These are phyloP conservation scores for Pythium guiyangense DNA, from an alignment of 352 stramenopile species.

Conservation along the genomic window DNA sequence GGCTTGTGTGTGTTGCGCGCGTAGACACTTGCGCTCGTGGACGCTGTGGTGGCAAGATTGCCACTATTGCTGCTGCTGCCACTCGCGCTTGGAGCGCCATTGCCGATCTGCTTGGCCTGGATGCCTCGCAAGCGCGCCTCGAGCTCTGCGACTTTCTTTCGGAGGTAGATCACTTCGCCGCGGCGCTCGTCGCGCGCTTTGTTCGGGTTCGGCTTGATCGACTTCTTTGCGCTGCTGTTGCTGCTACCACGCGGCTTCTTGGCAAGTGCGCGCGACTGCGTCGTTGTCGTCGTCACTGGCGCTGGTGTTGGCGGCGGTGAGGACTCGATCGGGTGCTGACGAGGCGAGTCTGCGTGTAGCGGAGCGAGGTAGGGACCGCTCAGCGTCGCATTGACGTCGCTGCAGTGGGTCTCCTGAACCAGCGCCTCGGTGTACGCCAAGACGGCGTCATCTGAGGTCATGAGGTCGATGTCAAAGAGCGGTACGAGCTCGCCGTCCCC, in stretches of 20 bases:
- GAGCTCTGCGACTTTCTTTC: slow-evolving; percentile 9
- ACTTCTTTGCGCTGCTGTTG: background rate
- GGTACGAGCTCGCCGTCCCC: background rate
- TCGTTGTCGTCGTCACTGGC: no score
- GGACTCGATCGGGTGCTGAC: no score
- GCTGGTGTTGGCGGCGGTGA: no score
- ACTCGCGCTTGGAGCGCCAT: slow-evolving; percentile 18
- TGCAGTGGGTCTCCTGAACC: no score
- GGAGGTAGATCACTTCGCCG: slow-evolving; percentile 13
- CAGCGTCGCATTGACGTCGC: no score
- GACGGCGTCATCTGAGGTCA: background rate
- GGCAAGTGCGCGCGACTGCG: no score
- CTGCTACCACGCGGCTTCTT: no score
- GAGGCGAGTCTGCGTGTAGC: no score
- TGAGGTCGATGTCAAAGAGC: background rate
- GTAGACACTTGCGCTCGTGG: background rate
- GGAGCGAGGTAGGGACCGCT: no score
- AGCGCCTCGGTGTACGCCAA: background rate
- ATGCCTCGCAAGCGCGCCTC: no score
- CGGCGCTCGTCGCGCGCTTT: slow-evolving; percentile 17
- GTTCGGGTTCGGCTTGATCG: slow-evolving; percentile 10
- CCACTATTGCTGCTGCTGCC: background rate
- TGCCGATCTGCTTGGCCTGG: slow-evolving; percentile 13
- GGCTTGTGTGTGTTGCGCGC: background rate
- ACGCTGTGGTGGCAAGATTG: no score